Percentiles rank a stretch among this genome's conserved stretches.
Evolutionary conservation across 768 basidiomycete genomes (phyloP).

Genomic region (Mycena pura): DNA sequence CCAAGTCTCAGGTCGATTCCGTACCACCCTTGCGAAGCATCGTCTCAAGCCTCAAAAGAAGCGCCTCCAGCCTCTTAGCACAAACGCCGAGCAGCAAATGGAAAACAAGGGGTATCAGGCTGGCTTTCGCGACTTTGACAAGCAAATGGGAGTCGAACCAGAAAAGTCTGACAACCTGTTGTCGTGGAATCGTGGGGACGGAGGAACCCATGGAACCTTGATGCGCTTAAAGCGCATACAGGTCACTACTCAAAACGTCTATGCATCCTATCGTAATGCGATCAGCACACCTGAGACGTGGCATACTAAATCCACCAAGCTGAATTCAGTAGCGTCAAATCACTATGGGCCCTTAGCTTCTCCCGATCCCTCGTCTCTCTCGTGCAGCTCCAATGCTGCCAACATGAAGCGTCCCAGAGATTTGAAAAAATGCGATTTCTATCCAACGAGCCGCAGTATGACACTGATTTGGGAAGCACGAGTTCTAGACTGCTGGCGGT

Average conservation of each 20-base stretch:
- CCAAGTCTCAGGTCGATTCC: not conserved
- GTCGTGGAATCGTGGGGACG: not conserved
- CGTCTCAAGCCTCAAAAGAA: not conserved
- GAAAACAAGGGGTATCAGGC: not conserved
- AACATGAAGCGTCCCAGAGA: slow-evolving; percentile 26
- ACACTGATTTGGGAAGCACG: slow-evolving; percentile 28
- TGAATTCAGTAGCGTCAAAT: not conserved
- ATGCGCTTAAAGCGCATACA: too few species aligned
- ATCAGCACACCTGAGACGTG: not conserved
- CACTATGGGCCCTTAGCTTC: not conserved
- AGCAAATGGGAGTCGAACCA: not conserved
- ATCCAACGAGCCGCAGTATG: slow-evolving; percentile 29
- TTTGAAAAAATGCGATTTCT: slow-evolving; percentile 29
- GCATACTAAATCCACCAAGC: not conserved
- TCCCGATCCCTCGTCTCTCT: not conserved
- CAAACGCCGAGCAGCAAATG: not conserved
- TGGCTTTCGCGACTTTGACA: not conserved
- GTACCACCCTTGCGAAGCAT: not conserved
- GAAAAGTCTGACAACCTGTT: not conserved
- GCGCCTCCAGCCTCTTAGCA: not conserved
- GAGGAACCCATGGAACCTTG: not conserved
- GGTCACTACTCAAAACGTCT: not conserved
- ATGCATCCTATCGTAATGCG: not conserved
- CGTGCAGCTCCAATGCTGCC: not conserved
- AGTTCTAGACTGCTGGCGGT: slow-evolving; percentile 28